These are phyloP conservation scores for Citrullus colocynthis DNA, from an alignment of 306 rosid species.

Conservation along the genomic window DNA sequence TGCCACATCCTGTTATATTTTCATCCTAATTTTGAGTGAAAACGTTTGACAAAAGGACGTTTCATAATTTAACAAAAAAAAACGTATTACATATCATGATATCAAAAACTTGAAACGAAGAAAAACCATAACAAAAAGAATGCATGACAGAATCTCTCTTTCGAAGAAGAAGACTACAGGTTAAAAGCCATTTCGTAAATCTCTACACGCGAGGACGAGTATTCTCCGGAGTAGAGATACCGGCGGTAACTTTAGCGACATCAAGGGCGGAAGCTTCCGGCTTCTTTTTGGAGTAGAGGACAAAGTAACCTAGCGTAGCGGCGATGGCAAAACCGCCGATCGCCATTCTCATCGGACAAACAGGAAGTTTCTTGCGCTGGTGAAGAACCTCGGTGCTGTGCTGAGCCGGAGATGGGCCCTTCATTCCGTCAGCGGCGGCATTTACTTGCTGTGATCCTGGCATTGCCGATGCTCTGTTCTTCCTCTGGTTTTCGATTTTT, in stretches of 20 bases:
- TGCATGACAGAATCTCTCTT: too few species aligned
- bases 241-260: conserved; percentile 39
- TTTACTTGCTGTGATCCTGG: conserved; percentile 17
- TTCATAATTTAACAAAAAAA: too few species aligned
- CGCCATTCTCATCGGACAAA: conserved; percentile 37
- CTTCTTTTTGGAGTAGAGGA: conserved; percentile 30
- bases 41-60: too few species aligned
- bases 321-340: conserved; percentile 3
- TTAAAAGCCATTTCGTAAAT: too few species aligned
- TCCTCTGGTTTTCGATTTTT: too few species aligned
- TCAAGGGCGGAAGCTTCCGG: conserved; percentile 52
- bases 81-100: too few species aligned
- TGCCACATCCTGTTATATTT: too few species aligned
- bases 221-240: conserved; percentile 17
- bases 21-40: too few species aligned
- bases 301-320: too few species aligned
- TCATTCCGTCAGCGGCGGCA: conserved; percentile 8
- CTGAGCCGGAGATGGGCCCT: conserved; percentile 11
- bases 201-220: conserved; percentile 13
- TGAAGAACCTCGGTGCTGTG: conserved; percentile 34
- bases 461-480: not conserved
- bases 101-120: too few species aligned
- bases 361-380: conserved; percentile 31
- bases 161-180: too few species aligned
- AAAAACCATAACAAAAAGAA: too few species aligned